Percentiles rank a stretch among this genome's conserved stretches.
phyloP scores from a whole-genome alignment of 2,329 filamentous ascomycete species.

The Chrysoporthe austroafricana region DNA sequence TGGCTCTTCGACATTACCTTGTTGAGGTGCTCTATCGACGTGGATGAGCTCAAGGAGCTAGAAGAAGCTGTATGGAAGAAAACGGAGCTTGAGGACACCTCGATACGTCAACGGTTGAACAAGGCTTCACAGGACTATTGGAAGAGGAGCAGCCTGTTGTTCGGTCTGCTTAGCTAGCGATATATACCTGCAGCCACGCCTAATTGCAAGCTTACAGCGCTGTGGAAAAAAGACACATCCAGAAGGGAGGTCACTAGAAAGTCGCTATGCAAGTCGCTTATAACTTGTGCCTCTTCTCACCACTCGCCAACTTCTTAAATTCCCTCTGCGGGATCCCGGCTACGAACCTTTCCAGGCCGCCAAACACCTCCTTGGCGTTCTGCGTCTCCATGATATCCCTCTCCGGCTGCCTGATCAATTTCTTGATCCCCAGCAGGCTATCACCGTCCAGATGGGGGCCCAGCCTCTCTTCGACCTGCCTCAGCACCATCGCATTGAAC shows the following conservation, averaged over 20 bases:
- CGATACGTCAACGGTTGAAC: slow-evolving; percentile 55
- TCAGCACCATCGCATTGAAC: slow-evolving; percentile 73
- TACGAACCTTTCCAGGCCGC: slow-evolving; percentile 79
- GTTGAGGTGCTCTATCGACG: slow-evolving; percentile 42
- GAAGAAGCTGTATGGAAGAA: slow-evolving; percentile 49
- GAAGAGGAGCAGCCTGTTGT: slow-evolving; percentile 80
- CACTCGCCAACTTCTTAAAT: slow-evolving; percentile 81
- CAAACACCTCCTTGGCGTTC: slow-evolving; percentile 84
- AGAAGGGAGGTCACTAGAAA: background rate
- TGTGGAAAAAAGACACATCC: slow-evolving; percentile 14
- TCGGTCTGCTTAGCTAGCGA: slow-evolving; percentile 68
- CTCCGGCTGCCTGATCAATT: slow-evolving; percentile 75
- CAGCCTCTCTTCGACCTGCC: slow-evolving; percentile 79
- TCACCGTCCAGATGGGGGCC: slow-evolving; percentile 80
- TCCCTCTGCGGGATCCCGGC: slow-evolving; percentile 83
- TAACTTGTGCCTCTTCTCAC: slow-evolving; percentile 94
- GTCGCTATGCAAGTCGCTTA: slow-evolving; percentile 42
- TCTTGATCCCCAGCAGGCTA: slow-evolving; percentile 83
- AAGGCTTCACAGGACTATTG: slow-evolving; percentile 77
- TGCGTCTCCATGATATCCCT: slow-evolving; percentile 73
- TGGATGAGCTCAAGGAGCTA: slow-evolving; percentile 46
- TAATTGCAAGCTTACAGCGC: slow-evolving; percentile 10
- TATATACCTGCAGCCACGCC: slow-evolving; percentile 17
- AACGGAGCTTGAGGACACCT: slow-evolving; percentile 53
- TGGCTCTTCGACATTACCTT: slow-evolving; percentile 65